A percentile compares a stretch with the other conserved stretches of the same genome.
phyloP scores from a whole-genome alignment of 305 asterid species.

The Withania somnifera region DNA sequence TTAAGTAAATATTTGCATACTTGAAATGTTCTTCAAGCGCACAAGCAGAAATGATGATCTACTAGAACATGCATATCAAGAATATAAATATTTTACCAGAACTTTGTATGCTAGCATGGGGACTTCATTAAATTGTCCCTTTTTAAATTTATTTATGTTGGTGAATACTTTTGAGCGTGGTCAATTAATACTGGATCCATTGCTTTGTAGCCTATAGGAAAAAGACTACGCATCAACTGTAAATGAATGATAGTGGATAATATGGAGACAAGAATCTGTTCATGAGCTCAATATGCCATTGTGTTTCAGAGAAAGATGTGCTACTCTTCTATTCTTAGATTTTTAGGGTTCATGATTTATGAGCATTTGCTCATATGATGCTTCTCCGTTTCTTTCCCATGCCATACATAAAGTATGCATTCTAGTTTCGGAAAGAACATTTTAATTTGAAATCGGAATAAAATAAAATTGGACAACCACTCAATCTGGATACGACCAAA shows the following conservation, averaged over 20 bases:
- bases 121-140: background rate
- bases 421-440: background rate
- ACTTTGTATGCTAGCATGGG: background rate
- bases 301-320: background rate
- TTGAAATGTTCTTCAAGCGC: background rate
- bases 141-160: background rate
- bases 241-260: background rate
- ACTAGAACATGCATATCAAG: background rate
- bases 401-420: background rate
- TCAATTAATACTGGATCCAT: background rate
- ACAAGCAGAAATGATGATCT: background rate
- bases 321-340: background rate
- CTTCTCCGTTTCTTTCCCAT: slow-evolving; percentile 1
- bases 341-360: background rate
- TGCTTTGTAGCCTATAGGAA: background rate
- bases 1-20: background rate
- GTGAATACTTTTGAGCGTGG: background rate
- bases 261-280: background rate
- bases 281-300: background rate
- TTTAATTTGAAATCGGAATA: background rate
- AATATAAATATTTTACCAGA: background rate
- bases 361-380: background rate
- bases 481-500: background rate
- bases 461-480: background rate
- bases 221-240: background rate